Percentiles rank a stretch among this genome's conserved stretches.
These are phyloP conservation scores for Stephanodiscus minutulus DNA, from an alignment of 108 stramenopile genomes.

Conservation along the genomic window DNA sequence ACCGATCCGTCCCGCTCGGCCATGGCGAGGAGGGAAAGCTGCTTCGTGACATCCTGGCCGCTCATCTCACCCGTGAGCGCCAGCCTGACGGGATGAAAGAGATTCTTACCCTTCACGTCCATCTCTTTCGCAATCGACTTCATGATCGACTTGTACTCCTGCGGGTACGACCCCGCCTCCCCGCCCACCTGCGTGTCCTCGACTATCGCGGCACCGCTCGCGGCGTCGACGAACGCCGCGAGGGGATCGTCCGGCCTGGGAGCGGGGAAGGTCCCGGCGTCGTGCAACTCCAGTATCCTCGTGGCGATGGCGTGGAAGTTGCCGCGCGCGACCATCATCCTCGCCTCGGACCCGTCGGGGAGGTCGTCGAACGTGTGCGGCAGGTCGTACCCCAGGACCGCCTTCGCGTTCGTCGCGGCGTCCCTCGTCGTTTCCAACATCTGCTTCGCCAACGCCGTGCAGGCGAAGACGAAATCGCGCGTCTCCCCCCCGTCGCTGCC, in stretches of 20 bases:
- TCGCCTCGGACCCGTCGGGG: conserved; percentile 69
- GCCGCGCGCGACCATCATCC: conserved; percentile 74
- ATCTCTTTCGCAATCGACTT: conserved; percentile 86
- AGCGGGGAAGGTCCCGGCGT: conserved; percentile 59
- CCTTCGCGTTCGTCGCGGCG: conserved; percentile 80
- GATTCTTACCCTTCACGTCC: conserved; percentile 86
- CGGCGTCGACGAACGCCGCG: conserved; percentile 74
- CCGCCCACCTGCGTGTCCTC: conserved; percentile 71
- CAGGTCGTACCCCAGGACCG: conserved; percentile 81
- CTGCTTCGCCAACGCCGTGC: conserved; percentile 83
- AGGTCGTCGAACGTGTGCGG: conserved; percentile 67
- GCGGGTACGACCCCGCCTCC: conserved; percentile 50
- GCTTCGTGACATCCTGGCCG: conserved; percentile 96
- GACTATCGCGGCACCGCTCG: conserved; percentile 67
- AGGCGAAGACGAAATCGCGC: conserved; percentile 66
- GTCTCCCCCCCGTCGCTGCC: conserved; percentile 54
- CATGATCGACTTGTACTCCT: conserved; percentile 81
- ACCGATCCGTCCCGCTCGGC: conserved; percentile 61
- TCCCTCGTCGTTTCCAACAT: conserved; percentile 93
- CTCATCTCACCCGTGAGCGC: conserved; percentile 96
- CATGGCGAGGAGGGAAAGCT: conserved; percentile 78
- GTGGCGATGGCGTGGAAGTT: conserved; percentile 76
- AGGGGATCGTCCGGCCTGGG: conserved; percentile 62
- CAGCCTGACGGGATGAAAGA: conserved; percentile 94
- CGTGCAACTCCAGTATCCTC: conserved; percentile 57